Conservation (phyloP, 2,329 filamentous ascomycete genomes). For the Aspergillus novofumigatus region DNA sequence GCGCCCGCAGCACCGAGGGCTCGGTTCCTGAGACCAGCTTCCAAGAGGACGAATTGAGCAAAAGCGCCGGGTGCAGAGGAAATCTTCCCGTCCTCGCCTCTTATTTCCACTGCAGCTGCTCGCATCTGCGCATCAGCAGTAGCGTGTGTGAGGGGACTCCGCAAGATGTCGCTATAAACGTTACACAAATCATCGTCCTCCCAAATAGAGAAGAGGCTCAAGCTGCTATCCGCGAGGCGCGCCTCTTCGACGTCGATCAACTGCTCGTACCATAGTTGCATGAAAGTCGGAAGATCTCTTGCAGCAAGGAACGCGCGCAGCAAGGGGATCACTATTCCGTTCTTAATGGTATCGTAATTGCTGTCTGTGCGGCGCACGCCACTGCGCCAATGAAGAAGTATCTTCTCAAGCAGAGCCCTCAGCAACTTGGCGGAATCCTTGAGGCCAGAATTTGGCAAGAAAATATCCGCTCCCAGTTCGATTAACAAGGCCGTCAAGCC, state of each 20-base stretch:
- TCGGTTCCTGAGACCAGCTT: slow-evolving; percentile 31
- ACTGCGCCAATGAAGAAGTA: slow-evolving; percentile 30
- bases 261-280: slow-evolving; percentile 39
- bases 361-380: slow-evolving; percentile 9
- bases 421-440: slow-evolving; percentile 34
- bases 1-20: slow-evolving; percentile 19
- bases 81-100: slow-evolving; percentile 24
- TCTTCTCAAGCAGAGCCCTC: slow-evolving; percentile 32
- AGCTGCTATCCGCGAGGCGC: slow-evolving; percentile 19
- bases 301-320: slow-evolving; percentile 38
- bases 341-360: slow-evolving; percentile 34
- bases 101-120: slow-evolving; percentile 26
- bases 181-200: slow-evolving; percentile 43
- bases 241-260: slow-evolving; percentile 34
- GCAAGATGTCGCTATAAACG: slow-evolving; percentile 31
- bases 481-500: slow-evolving; percentile 39
- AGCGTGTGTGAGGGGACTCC: slow-evolving; percentile 26
- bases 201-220: slow-evolving; percentile 37
- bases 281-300: slow-evolving; percentile 38
- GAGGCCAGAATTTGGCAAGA: slow-evolving; percentile 42
- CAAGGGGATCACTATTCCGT: slow-evolving; percentile 36
- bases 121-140: slow-evolving; percentile 29
- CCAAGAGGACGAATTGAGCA: slow-evolving; percentile 33
- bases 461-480: slow-evolving; percentile 40
- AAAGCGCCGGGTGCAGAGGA: slow-evolving; percentile 27